Percentiles rank a stretch among this genome's conserved stretches.
Conservation (phyloP, 192 early-diverging fungal genomes). For the Backusella sp. region DNA sequence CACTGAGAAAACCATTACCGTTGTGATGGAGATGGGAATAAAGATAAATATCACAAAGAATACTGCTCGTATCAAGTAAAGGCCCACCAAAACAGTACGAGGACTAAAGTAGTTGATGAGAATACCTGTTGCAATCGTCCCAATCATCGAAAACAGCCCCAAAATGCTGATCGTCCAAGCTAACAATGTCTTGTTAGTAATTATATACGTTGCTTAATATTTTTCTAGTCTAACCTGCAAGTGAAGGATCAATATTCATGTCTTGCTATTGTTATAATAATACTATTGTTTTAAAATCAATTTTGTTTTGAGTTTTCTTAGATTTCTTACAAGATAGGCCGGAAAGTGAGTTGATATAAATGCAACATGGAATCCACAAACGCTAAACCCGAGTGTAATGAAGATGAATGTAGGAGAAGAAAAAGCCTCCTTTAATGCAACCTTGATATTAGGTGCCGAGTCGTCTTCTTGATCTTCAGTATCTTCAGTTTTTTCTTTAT, state of each 20-base stretch:
- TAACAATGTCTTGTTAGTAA: not conserved
- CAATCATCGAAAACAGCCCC: slow-evolving; percentile 27
- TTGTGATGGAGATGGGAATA: slow-evolving; percentile 17
- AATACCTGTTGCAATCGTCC: slow-evolving; percentile 21
- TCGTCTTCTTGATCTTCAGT: not conserved
- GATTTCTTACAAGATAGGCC: slow-evolving; percentile 26
- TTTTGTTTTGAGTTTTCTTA: not conserved
- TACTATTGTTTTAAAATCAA: not conserved
- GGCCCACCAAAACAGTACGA: slow-evolving; percentile 18
- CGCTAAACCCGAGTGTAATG: slow-evolving; percentile 27
- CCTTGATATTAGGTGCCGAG: not conserved
- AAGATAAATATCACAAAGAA: slow-evolving; percentile 25
- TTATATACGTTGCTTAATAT: not conserved
- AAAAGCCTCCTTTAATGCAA: slow-evolving; percentile 23
- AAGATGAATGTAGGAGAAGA: slow-evolving; percentile 26
- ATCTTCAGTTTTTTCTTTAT: not conserved
- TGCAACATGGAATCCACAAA: slow-evolving; percentile 35
- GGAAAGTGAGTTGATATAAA: slow-evolving; percentile 33
- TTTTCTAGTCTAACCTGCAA: slow-evolving; percentile 8
- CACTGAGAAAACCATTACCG: slow-evolving; percentile 22
- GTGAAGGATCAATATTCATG: slow-evolving; percentile 4
- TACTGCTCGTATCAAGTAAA: slow-evolving; percentile 16
- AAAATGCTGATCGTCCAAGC: slow-evolving; percentile 34
- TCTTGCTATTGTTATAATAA: slow-evolving; percentile 14
- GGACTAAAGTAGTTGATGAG: slow-evolving; percentile 21